These are phyloP conservation scores for Starmera pachycereana DNA, from an alignment of 805 yeast species.

Conservation along the genomic window DNA sequence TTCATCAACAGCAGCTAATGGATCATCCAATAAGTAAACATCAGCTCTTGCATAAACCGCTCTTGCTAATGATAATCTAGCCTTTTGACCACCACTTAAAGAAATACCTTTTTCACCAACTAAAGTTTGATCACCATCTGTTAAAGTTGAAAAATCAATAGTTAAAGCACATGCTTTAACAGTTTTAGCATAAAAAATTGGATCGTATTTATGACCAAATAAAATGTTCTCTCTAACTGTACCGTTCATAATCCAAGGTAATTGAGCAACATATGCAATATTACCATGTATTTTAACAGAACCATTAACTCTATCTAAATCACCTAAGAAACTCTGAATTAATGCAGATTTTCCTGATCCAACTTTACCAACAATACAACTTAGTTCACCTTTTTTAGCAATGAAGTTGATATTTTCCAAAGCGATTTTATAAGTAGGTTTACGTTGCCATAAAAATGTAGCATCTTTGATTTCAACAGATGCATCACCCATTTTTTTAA, in stretches of 20 bases:
- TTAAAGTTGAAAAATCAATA: conserved; percentile 67
- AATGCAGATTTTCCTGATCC: conserved; percentile 87
- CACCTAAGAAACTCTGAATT: conserved; percentile 73
- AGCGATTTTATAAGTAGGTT: conserved; percentile 60
- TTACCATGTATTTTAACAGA: conserved; percentile 62
- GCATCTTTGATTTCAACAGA: conserved; percentile 54
- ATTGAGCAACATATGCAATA: conserved; percentile 84
- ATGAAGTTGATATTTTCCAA: conserved; percentile 49
- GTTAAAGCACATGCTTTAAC: conserved; percentile 81
- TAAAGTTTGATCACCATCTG: conserved; percentile 84
- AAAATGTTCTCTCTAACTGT: conserved; percentile 83
- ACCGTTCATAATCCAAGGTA: conserved; percentile 97
- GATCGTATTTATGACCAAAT: conserved; percentile 81
- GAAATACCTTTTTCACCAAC: conserved; percentile 98
- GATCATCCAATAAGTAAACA: conserved; percentile 82
- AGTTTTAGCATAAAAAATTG: conserved; percentile 70
- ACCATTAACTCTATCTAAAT: conserved; percentile 68
- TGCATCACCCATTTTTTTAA: conserved; percentile 49
- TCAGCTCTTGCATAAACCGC: conserved; percentile 95
- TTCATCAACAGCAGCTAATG: conserved; percentile 93
- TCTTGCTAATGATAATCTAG: conserved; percentile 86
- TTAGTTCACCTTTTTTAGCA: conserved; percentile 66
- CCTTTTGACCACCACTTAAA: conserved; percentile 95
- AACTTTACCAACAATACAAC: conserved; percentile 82
- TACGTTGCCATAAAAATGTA: conserved; percentile 71